phyloP scores from a whole-genome alignment of 2,329 filamentous ascomycete genomes.

The Fusarium pseudograminearum region DNA sequence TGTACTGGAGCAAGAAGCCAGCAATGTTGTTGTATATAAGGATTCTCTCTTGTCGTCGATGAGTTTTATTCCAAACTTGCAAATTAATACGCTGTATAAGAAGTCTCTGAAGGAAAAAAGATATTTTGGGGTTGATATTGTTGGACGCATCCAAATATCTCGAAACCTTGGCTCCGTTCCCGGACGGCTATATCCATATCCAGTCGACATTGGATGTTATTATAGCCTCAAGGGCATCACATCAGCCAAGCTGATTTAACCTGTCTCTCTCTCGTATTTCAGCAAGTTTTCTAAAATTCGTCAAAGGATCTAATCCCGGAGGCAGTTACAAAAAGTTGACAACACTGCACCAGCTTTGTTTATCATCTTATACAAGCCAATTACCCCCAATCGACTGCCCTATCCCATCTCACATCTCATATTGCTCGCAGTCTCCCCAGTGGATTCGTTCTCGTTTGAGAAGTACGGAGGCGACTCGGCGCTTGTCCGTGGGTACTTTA shows the following conservation, averaged over 20 bases:
- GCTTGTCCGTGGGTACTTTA: conserved; percentile 36
- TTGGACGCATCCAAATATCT: conserved; percentile 19
- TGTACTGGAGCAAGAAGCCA: neutral
- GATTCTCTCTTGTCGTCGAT: neutral
- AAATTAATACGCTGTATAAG: neutral
- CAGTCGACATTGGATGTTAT: conserved; percentile 1
- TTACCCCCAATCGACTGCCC: neutral
- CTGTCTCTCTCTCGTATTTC: neutral
- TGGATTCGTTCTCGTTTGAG: conserved; percentile 14
- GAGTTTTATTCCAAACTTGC: neutral
- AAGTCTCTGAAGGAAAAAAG: neutral
- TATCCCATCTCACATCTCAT: neutral
- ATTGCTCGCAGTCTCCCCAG: neutral
- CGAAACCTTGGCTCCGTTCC: conserved; percentile 26
- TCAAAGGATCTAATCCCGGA: neutral
- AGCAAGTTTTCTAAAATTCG: neutral
- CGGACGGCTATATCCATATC: conserved; percentile 19
- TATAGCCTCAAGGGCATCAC: neutral
- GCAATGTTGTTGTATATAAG: conserved; percentile 3
- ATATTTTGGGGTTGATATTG: neutral
- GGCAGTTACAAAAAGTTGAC: neutral
- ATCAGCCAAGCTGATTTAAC: neutral
- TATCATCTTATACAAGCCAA: neutral
- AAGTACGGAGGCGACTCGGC: conserved; percentile 29
- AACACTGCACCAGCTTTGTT: neutral